Base-by-base conservation (phyloP, 2,329 filamentous ascomycete species). In the Corynespora cassiicola region DNA sequence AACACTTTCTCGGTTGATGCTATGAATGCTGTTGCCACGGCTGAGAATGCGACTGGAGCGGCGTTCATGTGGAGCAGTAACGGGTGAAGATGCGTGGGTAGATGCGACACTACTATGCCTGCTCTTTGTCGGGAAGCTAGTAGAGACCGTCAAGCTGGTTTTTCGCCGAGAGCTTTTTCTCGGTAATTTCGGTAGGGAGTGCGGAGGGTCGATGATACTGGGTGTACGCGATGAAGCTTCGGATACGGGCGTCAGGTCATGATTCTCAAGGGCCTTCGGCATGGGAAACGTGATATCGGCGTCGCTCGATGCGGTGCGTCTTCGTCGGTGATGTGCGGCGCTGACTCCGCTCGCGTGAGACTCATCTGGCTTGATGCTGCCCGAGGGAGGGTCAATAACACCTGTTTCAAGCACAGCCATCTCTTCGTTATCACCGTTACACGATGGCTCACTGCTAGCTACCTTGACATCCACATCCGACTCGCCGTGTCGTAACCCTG, bases 261-360 rank as follows among this genome's bases (percentile, higher is more conserved):
- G 31, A 36, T 20, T 47, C 38, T 14, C 37, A 15, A 44, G 28
- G 20, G 35, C 31, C 12, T 27, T 36, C 6, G 52, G 56, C 8
- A 45, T 32, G 2, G 53, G 47, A 22, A 63, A 56, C 6, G 49
- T 35, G 6, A 65, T 47, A 9, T 60, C 57, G 11, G 63, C 56
- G 16, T 56, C 65, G 27, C 62, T 66, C 9, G 58, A 62, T 12
- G 65, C 64, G 10, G 66, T 69, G 16, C 65, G 61, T 14, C 65
- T 58, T 15, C 66, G 61, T 28, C 50, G 54, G 22, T 61, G 62
- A n/a, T 38, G 25, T 7, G 35, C 45, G 3, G 22, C 30, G 26
- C 36, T 45, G 10, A 39, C 18, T 1, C 39, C 17, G 9, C 50
- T 53, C 6, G 37, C 29, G 8, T 52, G 50, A 14, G 43, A 42